phyloP scores from a whole-genome alignment of 2,329 filamentous ascomycete species.

The Cryphonectria carpinicola region DNA sequence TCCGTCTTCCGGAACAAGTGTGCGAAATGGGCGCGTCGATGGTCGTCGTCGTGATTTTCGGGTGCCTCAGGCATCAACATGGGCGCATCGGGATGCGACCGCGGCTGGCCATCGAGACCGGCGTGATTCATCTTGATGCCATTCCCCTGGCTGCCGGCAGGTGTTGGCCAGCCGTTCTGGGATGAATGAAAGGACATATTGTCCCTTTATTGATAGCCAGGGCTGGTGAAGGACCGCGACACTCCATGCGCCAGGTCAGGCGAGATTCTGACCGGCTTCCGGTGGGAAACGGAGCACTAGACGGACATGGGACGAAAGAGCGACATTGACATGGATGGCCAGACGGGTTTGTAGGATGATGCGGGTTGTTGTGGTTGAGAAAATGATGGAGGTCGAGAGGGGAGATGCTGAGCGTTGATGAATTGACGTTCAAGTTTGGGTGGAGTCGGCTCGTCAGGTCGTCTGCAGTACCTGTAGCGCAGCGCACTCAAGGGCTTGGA shows the following conservation, averaged over 20 bases:
- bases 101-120: conserved; percentile 62
- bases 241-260: conserved; percentile 61
- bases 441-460: conserved; percentile 13
- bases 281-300: conserved; percentile 50
- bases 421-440: conserved; percentile 59
- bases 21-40: conserved; percentile 73
- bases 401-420: conserved; percentile 56
- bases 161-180: conserved; percentile 67
- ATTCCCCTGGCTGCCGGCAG: conserved; percentile 53
- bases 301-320: conserved; percentile 54
- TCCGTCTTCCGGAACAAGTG: conserved; percentile 79
- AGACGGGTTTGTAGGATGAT: conserved; percentile 45
- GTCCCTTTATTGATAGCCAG: conserved; percentile 53
- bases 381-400: conserved; percentile 55
- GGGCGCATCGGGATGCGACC: conserved; percentile 53
- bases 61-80: conserved; percentile 65
- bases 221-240: conserved; percentile 47
- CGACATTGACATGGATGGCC: conserved; percentile 58
- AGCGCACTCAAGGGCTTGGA: background rate
- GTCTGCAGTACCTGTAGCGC: background rate
- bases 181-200: conserved; percentile 71
- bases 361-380: conserved; percentile 41
- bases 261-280: conserved; percentile 54
- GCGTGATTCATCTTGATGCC: conserved; percentile 57
- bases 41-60: conserved; percentile 67